Evolutionary conservation across 2,329 filamentous ascomycete genomes (phyloP).

Genomic region (Claviceps sp.): DNA sequence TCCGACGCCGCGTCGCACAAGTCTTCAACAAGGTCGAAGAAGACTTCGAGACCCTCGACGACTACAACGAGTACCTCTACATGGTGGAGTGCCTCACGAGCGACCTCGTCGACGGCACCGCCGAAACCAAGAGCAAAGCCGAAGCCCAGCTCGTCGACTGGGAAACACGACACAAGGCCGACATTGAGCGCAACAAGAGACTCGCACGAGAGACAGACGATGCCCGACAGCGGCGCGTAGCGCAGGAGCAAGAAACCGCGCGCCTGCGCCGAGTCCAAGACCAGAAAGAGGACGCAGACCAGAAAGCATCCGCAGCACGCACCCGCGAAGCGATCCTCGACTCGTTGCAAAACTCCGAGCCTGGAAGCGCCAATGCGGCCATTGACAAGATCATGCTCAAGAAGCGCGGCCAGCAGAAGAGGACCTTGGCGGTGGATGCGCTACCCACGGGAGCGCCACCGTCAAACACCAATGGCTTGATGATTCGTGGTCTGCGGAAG

Average conservation of each 20-base stretch:
- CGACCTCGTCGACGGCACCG: conserved; percentile 63
- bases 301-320: conserved; percentile 48
- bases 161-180: conserved; percentile 56
- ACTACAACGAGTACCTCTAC: conserved; percentile 91
- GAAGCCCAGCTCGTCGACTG: conserved; percentile 42
- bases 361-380: conserved; percentile 45
- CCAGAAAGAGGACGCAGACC: conserved; percentile 55
- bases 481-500: conserved; percentile 71
- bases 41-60: conserved; percentile 73
- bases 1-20: conserved; percentile 61
- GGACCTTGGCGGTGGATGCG: conserved; percentile 22
- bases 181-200: conserved; percentile 49
- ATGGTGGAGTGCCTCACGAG: conserved; percentile 82
- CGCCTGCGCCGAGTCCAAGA: conserved; percentile 46
- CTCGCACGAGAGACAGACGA: conserved; percentile 44
- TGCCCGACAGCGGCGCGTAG: conserved; percentile 38
- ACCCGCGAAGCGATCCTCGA: conserved; percentile 57
- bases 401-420: conserved; percentile 48
- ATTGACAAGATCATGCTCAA: conserved; percentile 54
- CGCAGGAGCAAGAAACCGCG: conserved; percentile 53
- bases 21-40: conserved; percentile 84
- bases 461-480: conserved; percentile 23
- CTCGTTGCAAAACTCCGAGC: conserved; percentile 47
- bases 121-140: conserved; percentile 42
- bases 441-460: conserved; percentile 9